Evolutionary conservation across 495 filamentous ascomycete species (phyloP).

Genomic region (Antarctomyces pellizariae): DNA sequence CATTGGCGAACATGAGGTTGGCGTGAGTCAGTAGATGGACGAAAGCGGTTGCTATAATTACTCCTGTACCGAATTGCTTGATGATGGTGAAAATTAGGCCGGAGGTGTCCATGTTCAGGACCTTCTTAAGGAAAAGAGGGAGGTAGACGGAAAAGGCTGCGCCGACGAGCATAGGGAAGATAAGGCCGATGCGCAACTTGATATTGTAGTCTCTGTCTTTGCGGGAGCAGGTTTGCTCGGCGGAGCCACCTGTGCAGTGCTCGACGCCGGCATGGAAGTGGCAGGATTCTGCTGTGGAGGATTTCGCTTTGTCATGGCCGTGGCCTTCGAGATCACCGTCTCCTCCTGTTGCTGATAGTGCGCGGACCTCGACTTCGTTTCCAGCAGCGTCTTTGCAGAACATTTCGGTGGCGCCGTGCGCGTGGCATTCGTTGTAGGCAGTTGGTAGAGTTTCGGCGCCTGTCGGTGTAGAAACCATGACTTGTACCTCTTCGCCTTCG

Average conservation of each 20-base stretch:
- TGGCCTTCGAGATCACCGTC: constrained; percentile 7
- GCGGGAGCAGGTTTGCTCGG: constrained; percentile 22
- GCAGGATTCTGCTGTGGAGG: constrained; percentile 18
- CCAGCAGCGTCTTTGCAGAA: neutral
- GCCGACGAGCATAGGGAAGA: constrained; percentile 34
- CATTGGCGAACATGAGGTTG: constrained; percentile 33
- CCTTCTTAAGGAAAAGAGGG: constrained; percentile 2
- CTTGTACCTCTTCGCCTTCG: constrained; percentile 17
- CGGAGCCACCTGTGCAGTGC: constrained; percentile 24
- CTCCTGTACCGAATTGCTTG: constrained; percentile 53
- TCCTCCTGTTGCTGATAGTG: no score
- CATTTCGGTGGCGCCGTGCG: constrained; percentile 16
- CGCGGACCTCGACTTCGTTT: constrained; percentile 6
- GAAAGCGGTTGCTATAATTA: constrained; percentile 49
- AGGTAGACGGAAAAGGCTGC: constrained; percentile 15
- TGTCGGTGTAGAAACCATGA: constrained; percentile 17
- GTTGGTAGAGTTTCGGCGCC: constrained; percentile 20
- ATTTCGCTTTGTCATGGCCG: constrained; percentile 10
- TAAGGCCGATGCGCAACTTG: constrained; percentile 29
- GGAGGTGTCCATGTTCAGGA: neutral
- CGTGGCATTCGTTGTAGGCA: constrained; percentile 28
- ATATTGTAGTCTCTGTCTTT: constrained; percentile 32
- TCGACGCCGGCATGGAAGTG: constrained; percentile 47
- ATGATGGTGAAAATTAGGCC: constrained; percentile 21
- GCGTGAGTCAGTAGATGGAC: constrained; percentile 47